A percentile compares a stretch with the other conserved stretches of the same genome.
Evolutionary conservation across 306 rosid species (phyloP).

Genomic region (Vicia faba): DNA sequence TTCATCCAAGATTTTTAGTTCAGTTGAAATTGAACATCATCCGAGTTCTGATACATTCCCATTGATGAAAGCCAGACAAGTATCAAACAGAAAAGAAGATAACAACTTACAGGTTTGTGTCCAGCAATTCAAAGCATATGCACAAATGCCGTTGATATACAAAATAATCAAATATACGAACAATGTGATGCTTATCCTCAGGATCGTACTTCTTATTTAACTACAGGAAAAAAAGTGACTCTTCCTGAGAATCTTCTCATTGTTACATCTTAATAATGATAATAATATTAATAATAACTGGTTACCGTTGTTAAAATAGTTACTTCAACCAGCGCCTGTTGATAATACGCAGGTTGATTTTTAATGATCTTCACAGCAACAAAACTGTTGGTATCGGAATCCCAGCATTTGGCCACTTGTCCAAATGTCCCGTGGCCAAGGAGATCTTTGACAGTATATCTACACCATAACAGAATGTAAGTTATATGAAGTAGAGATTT

Average conservation of each 20-base stretch:
- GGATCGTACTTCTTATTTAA: slow-evolving; percentile 96
- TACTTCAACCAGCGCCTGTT: slow-evolving; percentile 99
- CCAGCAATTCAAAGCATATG: slow-evolving; percentile 97
- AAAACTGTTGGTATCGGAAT: slow-evolving; percentile 69
- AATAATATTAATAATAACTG: slow-evolving; percentile 13
- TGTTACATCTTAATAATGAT: slow-evolving; percentile 3
- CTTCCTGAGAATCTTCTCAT: slow-evolving; percentile 26
- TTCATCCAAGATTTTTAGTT: neutral
- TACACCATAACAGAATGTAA: slow-evolving; percentile 46
- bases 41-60: slow-evolving; percentile 30
- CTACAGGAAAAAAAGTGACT: slow-evolving; percentile 49
- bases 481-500: slow-evolving; percentile 16
- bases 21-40: slow-evolving; percentile 30
- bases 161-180: slow-evolving; percentile 96
- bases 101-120: slow-evolving; percentile 89
- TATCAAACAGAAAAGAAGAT: slow-evolving; percentile 6
- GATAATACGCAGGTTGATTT: slow-evolving; percentile 99
- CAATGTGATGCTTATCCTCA: slow-evolving; percentile 98
- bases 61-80: slow-evolving; percentile 27
- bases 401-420: slow-evolving; percentile 98
- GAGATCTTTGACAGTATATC: slow-evolving; percentile 94
- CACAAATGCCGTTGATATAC: slow-evolving; percentile 95
- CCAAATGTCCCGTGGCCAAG: slow-evolving; percentile 99
- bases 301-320: slow-evolving; percentile 87
- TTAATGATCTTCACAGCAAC: slow-evolving; percentile 97